A percentile compares a stretch with the other conserved stretches of the same genome.
Conservation (phyloP, 345 rosid genomes). For the Erysimum cheiranthoides region DNA sequence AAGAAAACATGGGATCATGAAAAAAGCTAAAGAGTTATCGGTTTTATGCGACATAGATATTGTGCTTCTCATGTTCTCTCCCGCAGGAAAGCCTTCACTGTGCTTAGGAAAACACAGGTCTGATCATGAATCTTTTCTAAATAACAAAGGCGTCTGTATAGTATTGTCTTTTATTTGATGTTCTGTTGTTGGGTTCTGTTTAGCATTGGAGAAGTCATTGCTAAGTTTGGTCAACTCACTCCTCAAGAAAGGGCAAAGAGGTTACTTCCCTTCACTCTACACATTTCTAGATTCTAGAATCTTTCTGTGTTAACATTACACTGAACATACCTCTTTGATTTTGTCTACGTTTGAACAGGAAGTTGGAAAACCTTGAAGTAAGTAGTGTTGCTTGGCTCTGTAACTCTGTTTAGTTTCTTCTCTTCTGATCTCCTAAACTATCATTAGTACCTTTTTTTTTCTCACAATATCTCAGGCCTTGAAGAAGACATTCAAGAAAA, state of each 20-base stretch:
- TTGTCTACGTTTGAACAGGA: slow-evolving; percentile 62
- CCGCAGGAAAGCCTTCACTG: slow-evolving; percentile 67
- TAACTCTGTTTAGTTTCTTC: slow-evolving; percentile 22
- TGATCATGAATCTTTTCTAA: not conserved
- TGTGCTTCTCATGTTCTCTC: slow-evolving; percentile 83
- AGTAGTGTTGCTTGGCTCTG: slow-evolving; percentile 42
- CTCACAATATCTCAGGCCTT: slow-evolving; percentile 60
- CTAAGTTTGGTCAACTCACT: slow-evolving; percentile 72
- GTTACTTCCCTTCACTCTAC: slow-evolving; percentile 40
- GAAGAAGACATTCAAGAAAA: slow-evolving; percentile 82
- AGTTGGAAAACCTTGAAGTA: slow-evolving; percentile 91
- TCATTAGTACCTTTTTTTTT: slow-evolving; percentile 4
- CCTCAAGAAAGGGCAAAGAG: slow-evolving; percentile 92
- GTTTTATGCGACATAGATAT: slow-evolving; percentile 74
- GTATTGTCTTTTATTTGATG: slow-evolving; percentile 7
- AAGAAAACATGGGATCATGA: slow-evolving; percentile 75
- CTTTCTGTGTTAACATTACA: not conserved
- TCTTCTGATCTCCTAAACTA: slow-evolving; percentile 1
- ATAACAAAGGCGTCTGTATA: not conserved
- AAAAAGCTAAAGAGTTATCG: slow-evolving; percentile 78
- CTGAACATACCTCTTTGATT: slow-evolving; percentile 4
- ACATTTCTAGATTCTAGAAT: not conserved
- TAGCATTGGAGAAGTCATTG: slow-evolving; percentile 78
- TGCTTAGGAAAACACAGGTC: slow-evolving; percentile 68
- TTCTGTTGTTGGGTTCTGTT: slow-evolving; percentile 6